Base-by-base conservation (phyloP, 306 rosid genomes). In the Crotalaria pallida region DNA sequence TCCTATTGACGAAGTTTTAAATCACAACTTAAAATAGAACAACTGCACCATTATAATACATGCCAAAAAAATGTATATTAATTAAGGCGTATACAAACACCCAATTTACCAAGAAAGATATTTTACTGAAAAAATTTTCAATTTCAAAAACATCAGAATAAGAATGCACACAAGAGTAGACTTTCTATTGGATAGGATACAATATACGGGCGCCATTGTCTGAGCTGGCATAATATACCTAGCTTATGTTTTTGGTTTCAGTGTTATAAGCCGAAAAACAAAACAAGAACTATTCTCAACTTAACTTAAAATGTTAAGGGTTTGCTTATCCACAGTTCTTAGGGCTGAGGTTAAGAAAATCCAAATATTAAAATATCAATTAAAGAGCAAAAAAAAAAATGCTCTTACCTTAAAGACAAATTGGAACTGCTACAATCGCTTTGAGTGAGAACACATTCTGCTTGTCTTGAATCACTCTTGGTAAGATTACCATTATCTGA, bases 401-500 rank as follows among this genome's bases (percentile, higher is more conserved):
- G 36, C 36, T 1, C 36, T 31, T 87, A 93, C 98, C 98, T 87
- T 76, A 88, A 67, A 72, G 92, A 62, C 74, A 86, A 70, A 50
- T 78, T 82, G 71, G 82, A 82, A 87, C 62, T 71, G 64, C 66
- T 58, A 67, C 52, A 61, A 58, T 70, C 84, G 77, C 74, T 78
- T 79, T 82, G 77, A 41, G 67, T 2, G 24, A 31, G 67, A 69
- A 22, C 65, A 74, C 69, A 72, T 65, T 67, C 86, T 21, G 71
- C 73, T 40, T 24, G 52, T 64, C 65, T 69, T 4, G 55, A 72
- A 74, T 82, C 88, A 48, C 6, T 56, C 56, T 77, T 43, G 57
- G 45, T 53, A 50, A 72, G 70, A 78, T 47, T 64, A 41, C 72
- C 72, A 53, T 68, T 65, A 58, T 73, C 85, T 21, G 78, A 26